Conservation (phyloP, 2,329 filamentous ascomycete genomes). For the Monosporascus sp. region DNA sequence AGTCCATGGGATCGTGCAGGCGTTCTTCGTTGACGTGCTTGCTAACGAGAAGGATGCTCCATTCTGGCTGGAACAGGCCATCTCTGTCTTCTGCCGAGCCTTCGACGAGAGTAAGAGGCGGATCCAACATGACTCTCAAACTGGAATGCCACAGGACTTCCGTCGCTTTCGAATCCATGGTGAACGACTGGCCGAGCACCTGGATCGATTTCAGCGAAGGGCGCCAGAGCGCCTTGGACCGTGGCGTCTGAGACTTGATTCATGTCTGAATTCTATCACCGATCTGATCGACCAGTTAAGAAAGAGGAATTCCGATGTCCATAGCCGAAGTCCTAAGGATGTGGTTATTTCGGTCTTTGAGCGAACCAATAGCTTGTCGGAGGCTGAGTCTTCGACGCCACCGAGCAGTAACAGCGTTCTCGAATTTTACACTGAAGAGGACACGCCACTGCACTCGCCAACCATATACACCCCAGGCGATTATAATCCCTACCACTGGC, state of each 20-base stretch:
- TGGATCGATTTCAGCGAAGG: constrained; percentile 33
- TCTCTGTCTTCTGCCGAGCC: constrained; percentile 42
- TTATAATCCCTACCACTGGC: constrained; percentile 33
- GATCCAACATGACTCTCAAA: constrained; percentile 34
- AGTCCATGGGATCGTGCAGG: constrained; percentile 47
- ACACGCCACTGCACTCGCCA: constrained; percentile 25
- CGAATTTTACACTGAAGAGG: constrained; percentile 21
- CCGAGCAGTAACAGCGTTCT: constrained; percentile 28
- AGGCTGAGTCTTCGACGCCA: constrained; percentile 39
- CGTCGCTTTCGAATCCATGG: constrained; percentile 48
- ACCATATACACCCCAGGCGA: constrained; percentile 18
- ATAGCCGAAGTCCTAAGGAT: constrained; percentile 29
- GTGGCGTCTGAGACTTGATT: constrained; percentile 29
- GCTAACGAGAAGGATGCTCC: constrained; percentile 34
- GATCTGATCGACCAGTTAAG: constrained; percentile 38
- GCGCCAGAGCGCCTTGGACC: constrained; percentile 21
- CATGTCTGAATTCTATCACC: constrained; percentile 32
- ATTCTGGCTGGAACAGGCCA: constrained; percentile 45
- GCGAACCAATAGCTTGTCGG: constrained; percentile 42
- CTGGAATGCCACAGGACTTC: constrained; percentile 48
- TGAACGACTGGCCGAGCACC: constrained; percentile 37
- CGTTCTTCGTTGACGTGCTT: constrained; percentile 45
- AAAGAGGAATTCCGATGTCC: constrained; percentile 32
- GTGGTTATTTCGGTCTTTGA: constrained; percentile 45
- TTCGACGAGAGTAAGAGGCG: constrained; percentile 41